A percentile compares a stretch with the other conserved stretches of the same genome.
These are phyloP conservation scores for Mucor saturninus DNA, from an alignment of 371 early-diverging fungal genomes.

Conservation along the genomic window DNA sequence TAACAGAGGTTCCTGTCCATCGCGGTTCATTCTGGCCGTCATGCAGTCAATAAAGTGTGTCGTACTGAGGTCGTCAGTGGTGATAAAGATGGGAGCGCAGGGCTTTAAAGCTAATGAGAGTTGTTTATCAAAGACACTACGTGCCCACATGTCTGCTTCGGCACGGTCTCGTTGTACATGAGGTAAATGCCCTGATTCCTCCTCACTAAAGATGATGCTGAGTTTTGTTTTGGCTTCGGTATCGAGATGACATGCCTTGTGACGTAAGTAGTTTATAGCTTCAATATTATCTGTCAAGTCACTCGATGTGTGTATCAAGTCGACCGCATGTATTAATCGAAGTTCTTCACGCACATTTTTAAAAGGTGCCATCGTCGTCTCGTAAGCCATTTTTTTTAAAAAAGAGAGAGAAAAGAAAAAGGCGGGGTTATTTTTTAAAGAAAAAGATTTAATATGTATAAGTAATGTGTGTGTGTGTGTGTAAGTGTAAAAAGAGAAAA, in stretches of 20 bases:
- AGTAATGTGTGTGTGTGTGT: too few species aligned
- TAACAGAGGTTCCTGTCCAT: conserved; percentile 5
- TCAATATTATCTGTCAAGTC: conserved; percentile 5
- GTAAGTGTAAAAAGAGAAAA: too few species aligned
- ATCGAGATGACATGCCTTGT: conserved; percentile 34
- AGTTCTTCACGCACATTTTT: conserved; percentile 25
- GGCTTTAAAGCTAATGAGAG: conserved; percentile 30
- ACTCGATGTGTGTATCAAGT: conserved; percentile 4
- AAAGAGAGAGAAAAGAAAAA: too few species aligned
- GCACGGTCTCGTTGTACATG: neutral
- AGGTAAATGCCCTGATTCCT: neutral
- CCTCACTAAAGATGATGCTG: conserved; percentile 33
- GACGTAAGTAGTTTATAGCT: conserved; percentile 39
- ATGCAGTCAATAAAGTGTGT: conserved; percentile 11
- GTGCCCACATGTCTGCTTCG: conserved; percentile 48
- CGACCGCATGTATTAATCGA: conserved; percentile 21
- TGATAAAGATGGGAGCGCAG: conserved; percentile 23
- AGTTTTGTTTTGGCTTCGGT: conserved; percentile 51
- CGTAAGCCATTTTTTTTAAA: too few species aligned
- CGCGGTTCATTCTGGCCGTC: conserved; percentile 14
- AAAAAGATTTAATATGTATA: too few species aligned
- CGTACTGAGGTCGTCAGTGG: conserved; percentile 11
- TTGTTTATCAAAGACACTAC: conserved; percentile 51
- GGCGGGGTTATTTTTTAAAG: too few species aligned
- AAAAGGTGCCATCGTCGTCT: neutral